Evolutionary conservation across 768 basidiomycete genomes (phyloP).

Genomic region (Mycena vitilis): DNA sequence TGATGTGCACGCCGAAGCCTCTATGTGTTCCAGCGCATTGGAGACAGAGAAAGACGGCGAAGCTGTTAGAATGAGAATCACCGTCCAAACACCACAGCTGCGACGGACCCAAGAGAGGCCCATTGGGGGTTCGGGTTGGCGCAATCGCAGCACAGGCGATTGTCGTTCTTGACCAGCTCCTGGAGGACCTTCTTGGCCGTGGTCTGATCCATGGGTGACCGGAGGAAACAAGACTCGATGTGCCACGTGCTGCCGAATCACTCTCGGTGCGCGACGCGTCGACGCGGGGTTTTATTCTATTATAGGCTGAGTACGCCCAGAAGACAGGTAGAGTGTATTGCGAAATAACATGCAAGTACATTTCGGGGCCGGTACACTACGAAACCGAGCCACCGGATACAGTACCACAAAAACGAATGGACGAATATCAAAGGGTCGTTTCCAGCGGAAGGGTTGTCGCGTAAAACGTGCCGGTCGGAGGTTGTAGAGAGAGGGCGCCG

Average conservation of each 20-base stretch:
- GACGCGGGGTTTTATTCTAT: too few relatives aligned
- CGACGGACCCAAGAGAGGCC: constrained; percentile 81
- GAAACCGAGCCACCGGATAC: too few relatives aligned
- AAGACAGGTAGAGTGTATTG: too few relatives aligned
- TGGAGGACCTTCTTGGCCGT: constrained; percentile 78
- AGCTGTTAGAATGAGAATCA: constrained; percentile 52
- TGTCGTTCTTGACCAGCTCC: constrained; percentile 80
- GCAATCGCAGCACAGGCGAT: constrained; percentile 87
- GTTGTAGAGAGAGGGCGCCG: too few relatives aligned
- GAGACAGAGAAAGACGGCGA: constrained; percentile 91
- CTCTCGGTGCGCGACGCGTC: not conserved
- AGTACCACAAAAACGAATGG: too few relatives aligned
- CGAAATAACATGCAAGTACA: too few relatives aligned
- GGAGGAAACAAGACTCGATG: not conserved
- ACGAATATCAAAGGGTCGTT: too few relatives aligned
- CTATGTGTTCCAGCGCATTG: constrained; percentile 88
- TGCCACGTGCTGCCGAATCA: not conserved
- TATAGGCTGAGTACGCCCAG: too few relatives aligned
- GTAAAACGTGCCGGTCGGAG: too few relatives aligned
- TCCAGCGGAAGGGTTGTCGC: too few relatives aligned
- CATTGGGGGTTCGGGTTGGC: constrained; percentile 93
- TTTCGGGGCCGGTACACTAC: too few relatives aligned
- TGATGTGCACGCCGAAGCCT: constrained; percentile 95
- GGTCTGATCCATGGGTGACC: constrained; percentile 65
- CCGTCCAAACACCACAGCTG: not conserved